Evolutionary conservation across 257 asterid species (phyloP), one percentile per base, ranked within the genome.

Genomic region (Plantago ovata): DNA sequence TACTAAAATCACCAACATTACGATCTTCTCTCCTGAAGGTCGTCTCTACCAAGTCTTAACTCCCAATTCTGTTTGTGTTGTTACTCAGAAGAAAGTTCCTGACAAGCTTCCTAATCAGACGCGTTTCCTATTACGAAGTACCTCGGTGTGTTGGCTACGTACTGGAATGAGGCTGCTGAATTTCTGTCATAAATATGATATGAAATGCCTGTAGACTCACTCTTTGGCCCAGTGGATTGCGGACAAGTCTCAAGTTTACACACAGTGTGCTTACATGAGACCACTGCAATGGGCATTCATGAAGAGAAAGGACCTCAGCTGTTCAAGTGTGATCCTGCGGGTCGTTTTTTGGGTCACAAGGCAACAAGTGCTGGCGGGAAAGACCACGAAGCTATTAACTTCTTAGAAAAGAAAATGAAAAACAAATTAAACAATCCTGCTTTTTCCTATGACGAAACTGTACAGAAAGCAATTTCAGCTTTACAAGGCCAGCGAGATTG

Each of bases 31-130:
- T 16, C 98, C 98, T 0, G 98, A 92, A 75, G 98, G 98, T 77
- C 98, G 96, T 49, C 94, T 92, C 39, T 88, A 75, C 65, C 96
- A 92, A 92, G 98, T 92, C 46, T 95, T 87, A 64, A 71, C 93
- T 68, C 53, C 84, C 63, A 96, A 93, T 33, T 89, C 99, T 12
- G 96, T 93, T 10, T 93, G 99, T 42, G 99, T 93, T 51, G 99
- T 93, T 56, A 89, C 99, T 73, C 99, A 93, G 87, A 93, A 93
- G 94, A 93, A 89, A 89, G 96, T 93, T 58, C 99, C 99, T 68
- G 99, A 93, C 87, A 93, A 93, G 70, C 85, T 93, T 58, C 75
- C 89, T 81, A 97, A 93, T 74, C 95, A 93, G 72, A 89, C 95
- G 1, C 89, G 92, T 93, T 89, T 64, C 80, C 81, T 21, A 77